Percentiles rank a stretch among this genome's conserved stretches.
phyloP scores from a whole-genome alignment of 306 rosid species.

The Cajanus cajan region DNA sequence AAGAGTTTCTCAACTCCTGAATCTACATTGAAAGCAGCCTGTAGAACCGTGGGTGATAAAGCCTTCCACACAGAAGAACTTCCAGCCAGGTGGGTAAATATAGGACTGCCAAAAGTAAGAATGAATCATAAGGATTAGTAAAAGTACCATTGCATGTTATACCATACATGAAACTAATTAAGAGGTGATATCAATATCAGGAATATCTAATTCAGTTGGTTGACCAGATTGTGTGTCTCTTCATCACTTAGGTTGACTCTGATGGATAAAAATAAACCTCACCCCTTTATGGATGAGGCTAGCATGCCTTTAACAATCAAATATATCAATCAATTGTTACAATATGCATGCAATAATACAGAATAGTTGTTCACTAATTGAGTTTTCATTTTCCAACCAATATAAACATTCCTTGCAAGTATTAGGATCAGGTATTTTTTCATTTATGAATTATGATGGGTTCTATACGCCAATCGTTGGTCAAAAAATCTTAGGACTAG shows the following conservation, averaged over 20 bases:
- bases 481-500: neutral
- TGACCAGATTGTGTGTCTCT: too few relatives aligned
- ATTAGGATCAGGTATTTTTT: neutral
- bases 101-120: conserved; percentile 51
- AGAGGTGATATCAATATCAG: neutral
- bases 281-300: neutral
- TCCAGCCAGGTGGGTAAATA: conserved; percentile 87
- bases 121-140: neutral
- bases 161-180: too few relatives aligned
- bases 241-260: too few relatives aligned
- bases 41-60: conserved; percentile 61
- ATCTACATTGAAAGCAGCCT: conserved; percentile 78
- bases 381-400: neutral
- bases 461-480: neutral
- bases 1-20: conserved; percentile 54
- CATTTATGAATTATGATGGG: neutral
- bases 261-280: too few relatives aligned
- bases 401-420: neutral
- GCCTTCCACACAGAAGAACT: conserved; percentile 81
- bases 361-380: neutral
- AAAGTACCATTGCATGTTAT: neutral
- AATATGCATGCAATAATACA: neutral
- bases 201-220: too few relatives aligned
- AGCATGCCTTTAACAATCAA: neutral
- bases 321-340: too few relatives aligned